These are phyloP conservation scores for Rhododendron henanense DNA, from an alignment of 148 eudicot species.

Conservation along the genomic window DNA sequence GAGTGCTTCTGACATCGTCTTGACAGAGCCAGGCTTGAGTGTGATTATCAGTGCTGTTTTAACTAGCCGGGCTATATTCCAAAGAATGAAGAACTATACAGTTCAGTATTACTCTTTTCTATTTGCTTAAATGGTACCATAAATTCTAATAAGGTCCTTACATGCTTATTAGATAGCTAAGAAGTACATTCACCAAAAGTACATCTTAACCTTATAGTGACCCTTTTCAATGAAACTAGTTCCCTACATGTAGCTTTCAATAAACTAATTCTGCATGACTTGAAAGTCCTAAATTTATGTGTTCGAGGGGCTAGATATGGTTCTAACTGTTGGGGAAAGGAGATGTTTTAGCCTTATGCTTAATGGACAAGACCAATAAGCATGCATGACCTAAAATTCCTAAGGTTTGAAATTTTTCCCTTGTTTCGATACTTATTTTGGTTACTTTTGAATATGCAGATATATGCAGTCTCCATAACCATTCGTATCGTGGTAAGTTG, in stretches of 20 bases:
- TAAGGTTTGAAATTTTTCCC: not conserved
- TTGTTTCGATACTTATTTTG: not conserved
- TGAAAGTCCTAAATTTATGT: not conserved
- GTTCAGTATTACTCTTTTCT: slow-evolving; percentile 23
- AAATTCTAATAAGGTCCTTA: not conserved
- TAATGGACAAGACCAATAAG: slow-evolving; percentile 1
- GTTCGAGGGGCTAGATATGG: not conserved
- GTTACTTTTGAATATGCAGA: slow-evolving; percentile 34
- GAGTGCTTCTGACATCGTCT: slow-evolving; percentile 65
- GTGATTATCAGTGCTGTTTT: slow-evolving; percentile 66
- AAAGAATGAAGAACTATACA: slow-evolving; percentile 75
- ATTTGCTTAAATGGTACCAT: not conserved
- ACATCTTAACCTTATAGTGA: not conserved
- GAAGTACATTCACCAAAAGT: not conserved
- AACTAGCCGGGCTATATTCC: slow-evolving; percentile 74
- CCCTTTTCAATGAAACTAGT: not conserved
- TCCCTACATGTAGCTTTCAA: not conserved
- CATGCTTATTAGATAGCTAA: not conserved
- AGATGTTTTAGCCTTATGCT: not conserved
- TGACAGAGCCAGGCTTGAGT: slow-evolving; percentile 79
- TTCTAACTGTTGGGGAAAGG: not conserved
- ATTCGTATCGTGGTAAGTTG: slow-evolving; percentile 71
- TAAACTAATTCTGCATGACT: not conserved
- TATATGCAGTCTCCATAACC: slow-evolving; percentile 70
- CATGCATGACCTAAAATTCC: not conserved